Evolutionary conservation across 768 basidiomycete species (phyloP), one percentile per base, ranked within the genome.

Genomic region (Pleurotus ostreatus): DNA sequence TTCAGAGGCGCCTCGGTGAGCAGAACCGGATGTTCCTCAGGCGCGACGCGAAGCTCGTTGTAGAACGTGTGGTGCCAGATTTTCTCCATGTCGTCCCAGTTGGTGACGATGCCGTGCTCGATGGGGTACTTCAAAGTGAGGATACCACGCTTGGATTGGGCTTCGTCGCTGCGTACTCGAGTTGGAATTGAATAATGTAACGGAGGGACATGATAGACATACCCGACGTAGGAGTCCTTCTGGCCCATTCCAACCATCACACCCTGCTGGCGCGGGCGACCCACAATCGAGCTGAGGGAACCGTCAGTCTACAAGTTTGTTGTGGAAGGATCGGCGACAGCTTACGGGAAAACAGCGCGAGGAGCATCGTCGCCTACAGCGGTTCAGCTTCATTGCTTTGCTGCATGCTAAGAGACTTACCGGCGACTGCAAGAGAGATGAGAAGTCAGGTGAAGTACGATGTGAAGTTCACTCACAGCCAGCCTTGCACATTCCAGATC

Each of bases 401-500:
- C 41, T 38, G 44, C 5, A 52, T 41, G 15, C 30, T 49, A 56
- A 56, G 49, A 46, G 55, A 62, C 55, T 66, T 78, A 84, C 84
- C 86, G 78, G 85, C 83, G 72, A 85, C 85, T 86, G 64, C 52
- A 22, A 34, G 13, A 34, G 12, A 49, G 34, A 20, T 16, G 16
- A 49, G 48, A 6, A 30, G 5, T n/a, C 15, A 37, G 8, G 13
- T 12, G 30, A 11, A 5, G 30, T 34, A 34, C 9, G 30, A 55
- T 56, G 48, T 22, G 23, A 57, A 56, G 63, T 61, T 61, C 39
- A 86, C 89, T 66, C 71, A 92, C 90, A 93, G 76, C 96, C 96
- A 83, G 95, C 95, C 81, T 98, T 98, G 88, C 94, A 98, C 95
- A 97, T 98, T 76, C 95, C 95, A 69, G 94, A 98, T 69, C 92